A percentile compares a stretch with the other conserved stretches of the same genome.
These are phyloP conservation scores for Wickerhamomyces tratensis DNA, from an alignment of 805 yeast genomes.

Conservation along the genomic window DNA sequence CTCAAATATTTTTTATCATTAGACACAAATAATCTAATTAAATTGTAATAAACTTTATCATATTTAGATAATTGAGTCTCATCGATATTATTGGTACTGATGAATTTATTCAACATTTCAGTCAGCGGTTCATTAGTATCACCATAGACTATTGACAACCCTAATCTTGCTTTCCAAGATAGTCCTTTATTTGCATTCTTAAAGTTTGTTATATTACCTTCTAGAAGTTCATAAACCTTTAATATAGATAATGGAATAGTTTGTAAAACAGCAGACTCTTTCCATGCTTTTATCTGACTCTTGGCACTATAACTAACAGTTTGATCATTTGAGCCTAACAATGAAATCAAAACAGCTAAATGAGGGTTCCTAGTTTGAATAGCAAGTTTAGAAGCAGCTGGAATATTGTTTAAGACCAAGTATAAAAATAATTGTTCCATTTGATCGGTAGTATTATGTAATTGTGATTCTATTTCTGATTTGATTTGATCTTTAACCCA, in stretches of 20 bases:
- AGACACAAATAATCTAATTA: constrained; percentile 21
- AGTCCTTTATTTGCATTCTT: constrained; percentile 28
- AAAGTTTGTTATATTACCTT: constrained; percentile 33
- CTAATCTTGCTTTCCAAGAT: constrained; percentile 59
- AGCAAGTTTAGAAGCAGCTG: constrained; percentile 55
- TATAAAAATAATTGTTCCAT: constrained; percentile 42
- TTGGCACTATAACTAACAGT: constrained; percentile 45
- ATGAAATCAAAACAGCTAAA: constrained; percentile 57
- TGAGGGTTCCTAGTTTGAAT: constrained; percentile 55
- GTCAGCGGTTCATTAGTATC: constrained; percentile 28
- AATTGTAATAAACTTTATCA: constrained; percentile 14
- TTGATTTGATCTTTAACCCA: constrained; percentile 48
- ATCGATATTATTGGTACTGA: constrained; percentile 5
- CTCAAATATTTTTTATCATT: constrained; percentile 9
- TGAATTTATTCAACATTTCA: constrained; percentile 21
- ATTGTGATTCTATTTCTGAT: constrained; percentile 22
- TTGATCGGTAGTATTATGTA: constrained; percentile 24
- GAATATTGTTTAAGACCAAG: constrained; percentile 45
- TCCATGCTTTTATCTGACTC: constrained; percentile 63
- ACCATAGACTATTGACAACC: constrained; percentile 56
- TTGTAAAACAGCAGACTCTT: constrained; percentile 25
- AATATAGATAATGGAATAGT: constrained; percentile 44
- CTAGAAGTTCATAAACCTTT: constrained; percentile 54
- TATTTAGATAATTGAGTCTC: constrained; percentile 2
- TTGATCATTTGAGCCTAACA: constrained; percentile 62